Conservation (phyloP, 371 early-diverging fungal genomes). For the Mortierella sp. region DNA sequence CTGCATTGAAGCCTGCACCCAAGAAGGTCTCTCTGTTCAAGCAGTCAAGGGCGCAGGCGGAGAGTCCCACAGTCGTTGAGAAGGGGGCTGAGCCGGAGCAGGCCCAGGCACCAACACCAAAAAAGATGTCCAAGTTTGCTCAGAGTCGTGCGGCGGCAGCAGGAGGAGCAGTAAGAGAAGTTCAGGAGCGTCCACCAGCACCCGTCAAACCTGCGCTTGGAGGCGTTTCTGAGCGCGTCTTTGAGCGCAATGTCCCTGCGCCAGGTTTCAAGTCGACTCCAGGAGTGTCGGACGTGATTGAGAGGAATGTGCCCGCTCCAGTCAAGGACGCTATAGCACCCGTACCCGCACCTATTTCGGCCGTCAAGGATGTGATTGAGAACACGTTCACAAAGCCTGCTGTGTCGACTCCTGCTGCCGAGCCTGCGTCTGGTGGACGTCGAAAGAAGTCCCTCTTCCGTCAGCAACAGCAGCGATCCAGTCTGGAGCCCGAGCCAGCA, state of each 20-base stretch:
- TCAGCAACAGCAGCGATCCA: slow-evolving; percentile 25
- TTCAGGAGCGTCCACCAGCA: slow-evolving; percentile 1
- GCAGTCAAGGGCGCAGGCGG: slow-evolving; percentile 21
- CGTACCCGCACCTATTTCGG: slow-evolving; percentile 8
- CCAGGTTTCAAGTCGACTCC: slow-evolving; percentile 13
- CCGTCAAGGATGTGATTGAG: slow-evolving; percentile 38
- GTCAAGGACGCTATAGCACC: slow-evolving; percentile 13
- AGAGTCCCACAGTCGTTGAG: background rate
- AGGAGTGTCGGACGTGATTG: slow-evolving; percentile 27
- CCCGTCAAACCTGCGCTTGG: slow-evolving; percentile 12
- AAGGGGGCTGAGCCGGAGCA: background rate
- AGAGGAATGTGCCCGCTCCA: background rate
- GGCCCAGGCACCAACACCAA: slow-evolving; percentile 10
- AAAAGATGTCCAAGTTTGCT: slow-evolving; percentile 45
- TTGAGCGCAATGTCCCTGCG: slow-evolving; percentile 14
- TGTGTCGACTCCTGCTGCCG: background rate
- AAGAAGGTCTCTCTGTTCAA: slow-evolving; percentile 45
- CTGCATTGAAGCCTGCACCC: slow-evolving; percentile 39
- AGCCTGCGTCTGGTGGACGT: slow-evolving; percentile 13
- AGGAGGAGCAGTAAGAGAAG: background rate
- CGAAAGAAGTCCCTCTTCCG: slow-evolving; percentile 44
- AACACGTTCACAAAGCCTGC: slow-evolving; percentile 46
- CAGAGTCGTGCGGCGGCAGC: slow-evolving; percentile 32
- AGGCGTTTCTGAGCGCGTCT: slow-evolving; percentile 26
- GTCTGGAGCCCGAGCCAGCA: slow-evolving; percentile 47